Evolutionary conservation across 306 rosid genomes (phyloP), one percentile per base, ranked within the genome.

Genomic region (Crotalaria pallida): DNA sequence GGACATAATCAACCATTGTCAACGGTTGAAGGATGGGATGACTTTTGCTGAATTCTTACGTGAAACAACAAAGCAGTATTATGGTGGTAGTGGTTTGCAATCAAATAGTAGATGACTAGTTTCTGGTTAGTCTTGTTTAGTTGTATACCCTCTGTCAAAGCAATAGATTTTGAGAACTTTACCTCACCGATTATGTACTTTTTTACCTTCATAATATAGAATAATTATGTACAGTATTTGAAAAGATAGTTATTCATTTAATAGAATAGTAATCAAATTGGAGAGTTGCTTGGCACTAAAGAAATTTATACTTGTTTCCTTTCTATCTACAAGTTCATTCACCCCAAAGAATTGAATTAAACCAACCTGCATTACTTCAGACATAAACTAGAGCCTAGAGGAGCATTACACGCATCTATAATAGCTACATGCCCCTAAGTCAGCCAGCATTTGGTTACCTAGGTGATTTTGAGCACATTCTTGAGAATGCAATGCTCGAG

Each of bases 31-130:
- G 83, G 86, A 86, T 69, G 93, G 98, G 60, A 92, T 86, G 93
- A 92, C 93, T 57, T 92, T 92, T 81, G 90, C 96, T 0, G 93
- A 92, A 41, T 90, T 92, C 84, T 88, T 96, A 0, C 81, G 86
- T 0, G 96, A 90, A 80, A 92, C 98, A 17, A 92, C 96, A 31
- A 86, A 76, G 82, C 96, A 84, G 72, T 92, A 92, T 69, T 92
- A 88, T 57, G 91, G 98, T 53, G 93, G 93, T 62, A 77, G 80
- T 8, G 96, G 98, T 45, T 77, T 90, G 82, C 96, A 92, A 57
- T 88, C 98, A 43, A 88, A 86, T 60, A 81, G 84, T n/a, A n/a
- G n/a, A 77, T 89, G 72, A 83, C 66, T 10, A 11, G 69, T 0
- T 56, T 67, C 69, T 67, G 51, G 55, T 19, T 50, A 72, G 65